phyloP scores from a whole-genome alignment of 2,329 filamentous ascomycete genomes.

The Pezicula neosporulosa region DNA sequence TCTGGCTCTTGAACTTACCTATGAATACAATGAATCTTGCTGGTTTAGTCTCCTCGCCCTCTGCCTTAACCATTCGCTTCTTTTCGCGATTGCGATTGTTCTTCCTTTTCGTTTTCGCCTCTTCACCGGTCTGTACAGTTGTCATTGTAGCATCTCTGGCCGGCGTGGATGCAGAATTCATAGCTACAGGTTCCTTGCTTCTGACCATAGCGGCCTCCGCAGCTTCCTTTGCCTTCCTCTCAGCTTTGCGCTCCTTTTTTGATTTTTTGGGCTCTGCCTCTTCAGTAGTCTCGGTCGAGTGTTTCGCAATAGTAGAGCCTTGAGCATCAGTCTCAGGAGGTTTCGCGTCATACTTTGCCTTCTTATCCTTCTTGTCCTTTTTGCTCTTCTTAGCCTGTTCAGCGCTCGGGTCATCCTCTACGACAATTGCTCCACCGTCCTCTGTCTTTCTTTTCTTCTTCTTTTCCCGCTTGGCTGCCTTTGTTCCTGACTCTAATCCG shows the following conservation, averaged over 20 bases:
- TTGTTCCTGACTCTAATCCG: neutral
- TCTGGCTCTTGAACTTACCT: conserved; percentile 40
- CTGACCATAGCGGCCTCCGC: neutral
- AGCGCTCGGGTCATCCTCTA: conserved; percentile 5
- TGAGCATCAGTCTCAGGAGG: conserved; percentile 3
- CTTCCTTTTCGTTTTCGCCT: conserved; percentile 29
- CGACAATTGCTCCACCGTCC: conserved; percentile 6
- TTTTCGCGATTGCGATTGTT: conserved; percentile 33
- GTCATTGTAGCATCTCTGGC: conserved; percentile 14
- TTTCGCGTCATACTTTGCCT: conserved; percentile 7
- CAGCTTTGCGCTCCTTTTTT: conserved; percentile 32
- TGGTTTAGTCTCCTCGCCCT: conserved; percentile 13
- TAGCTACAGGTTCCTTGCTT: conserved; percentile 1
- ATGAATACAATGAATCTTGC: conserved; percentile 76
- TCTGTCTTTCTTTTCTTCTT: conserved; percentile 16
- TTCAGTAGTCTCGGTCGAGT: conserved; percentile 11
- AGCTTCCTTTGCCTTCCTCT: conserved; percentile 23
- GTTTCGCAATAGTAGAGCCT: neutral
- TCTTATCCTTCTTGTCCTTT: conserved; percentile 7
- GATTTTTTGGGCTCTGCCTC: conserved; percentile 27
- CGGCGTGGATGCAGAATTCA: neutral
- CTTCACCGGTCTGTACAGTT: conserved; percentile 13
- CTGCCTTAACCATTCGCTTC: conserved; percentile 20
- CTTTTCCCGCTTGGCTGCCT: conserved; percentile 12
- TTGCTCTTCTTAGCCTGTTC: conserved; percentile 11